Conservation (phyloP, 2,329 filamentous ascomycete genomes). For the Phoma sp. region DNA sequence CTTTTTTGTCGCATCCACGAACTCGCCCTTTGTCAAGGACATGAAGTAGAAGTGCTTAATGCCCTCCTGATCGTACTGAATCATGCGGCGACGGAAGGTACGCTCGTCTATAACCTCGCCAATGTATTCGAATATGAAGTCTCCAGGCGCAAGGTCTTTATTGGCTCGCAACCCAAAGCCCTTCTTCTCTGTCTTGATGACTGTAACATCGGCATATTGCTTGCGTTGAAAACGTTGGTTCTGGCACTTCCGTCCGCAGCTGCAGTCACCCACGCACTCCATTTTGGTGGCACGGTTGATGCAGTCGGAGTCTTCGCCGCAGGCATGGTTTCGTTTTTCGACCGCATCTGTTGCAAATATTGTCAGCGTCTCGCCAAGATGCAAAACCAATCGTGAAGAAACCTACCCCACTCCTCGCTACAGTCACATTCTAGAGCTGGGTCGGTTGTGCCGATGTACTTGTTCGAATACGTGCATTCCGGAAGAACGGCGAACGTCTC, state of each 20-base stretch:
- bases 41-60: slow-evolving; percentile 99
- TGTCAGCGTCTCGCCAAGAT: slow-evolving; percentile 40
- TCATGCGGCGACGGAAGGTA: slow-evolving; percentile 86
- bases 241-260: slow-evolving; percentile 85
- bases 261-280: slow-evolving; percentile 88
- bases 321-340: slow-evolving; percentile 74
- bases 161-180: slow-evolving; percentile 90
- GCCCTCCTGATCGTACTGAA: slow-evolving; percentile 91
- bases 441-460: slow-evolving; percentile 88
- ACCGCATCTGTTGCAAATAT: slow-evolving; percentile 53
- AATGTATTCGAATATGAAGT: slow-evolving; percentile 98
- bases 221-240: slow-evolving; percentile 94
- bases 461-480: slow-evolving; percentile 89
- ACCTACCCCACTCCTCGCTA: slow-evolving; percentile 90
- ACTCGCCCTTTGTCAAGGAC: slow-evolving; percentile 95
- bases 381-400: not conserved
- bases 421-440: slow-evolving; percentile 96
- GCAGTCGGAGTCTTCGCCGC: slow-evolving; percentile 95
- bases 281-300: slow-evolving; percentile 99
- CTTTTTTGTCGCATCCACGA: slow-evolving; percentile 96
- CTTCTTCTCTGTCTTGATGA: slow-evolving; percentile 98
- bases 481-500: slow-evolving; percentile 80
- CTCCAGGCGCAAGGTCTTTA: slow-evolving; percentile 75
- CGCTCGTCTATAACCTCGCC: slow-evolving; percentile 96
- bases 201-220: slow-evolving; percentile 87